Conservation (phyloP, 2,329 filamentous ascomycete species). For the Celoporthe dispersa region DNA sequence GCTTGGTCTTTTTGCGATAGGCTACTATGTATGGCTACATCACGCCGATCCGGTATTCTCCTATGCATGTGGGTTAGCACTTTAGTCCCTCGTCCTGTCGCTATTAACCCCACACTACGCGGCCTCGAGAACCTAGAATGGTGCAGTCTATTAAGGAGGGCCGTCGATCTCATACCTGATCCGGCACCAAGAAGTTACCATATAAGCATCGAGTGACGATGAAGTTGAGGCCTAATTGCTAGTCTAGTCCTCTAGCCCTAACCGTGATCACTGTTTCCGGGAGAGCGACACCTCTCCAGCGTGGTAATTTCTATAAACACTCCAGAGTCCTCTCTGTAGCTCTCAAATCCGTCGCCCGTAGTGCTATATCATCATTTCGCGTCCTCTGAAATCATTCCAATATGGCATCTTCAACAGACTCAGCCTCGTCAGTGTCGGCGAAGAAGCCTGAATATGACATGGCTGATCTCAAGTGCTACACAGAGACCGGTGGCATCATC, state of each 20-base stretch:
- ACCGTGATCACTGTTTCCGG: not conserved
- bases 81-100: not conserved
- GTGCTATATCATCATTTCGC: not conserved
- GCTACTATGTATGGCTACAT: too few relatives aligned
- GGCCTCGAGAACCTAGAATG: not conserved
- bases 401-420: not conserved
- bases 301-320: not conserved
- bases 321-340: not conserved
- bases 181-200: not conserved
- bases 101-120: not conserved
- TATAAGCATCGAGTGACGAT: not conserved
- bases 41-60: too few relatives aligned
- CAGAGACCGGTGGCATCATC: conserved; percentile 64
- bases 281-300: not conserved
- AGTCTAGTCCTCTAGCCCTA: not conserved
- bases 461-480: conserved; percentile 59
- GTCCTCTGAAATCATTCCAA: not conserved
- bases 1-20: too few relatives aligned
- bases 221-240: not conserved
- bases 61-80: too few relatives aligned
- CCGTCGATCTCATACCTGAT: not conserved
- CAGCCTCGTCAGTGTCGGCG: conserved; percentile 1
- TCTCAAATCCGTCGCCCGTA: not conserved
- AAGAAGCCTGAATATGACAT: conserved; percentile 29
- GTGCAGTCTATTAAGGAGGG: not conserved